A percentile compares a stretch with the other conserved stretches of the same genome.
These are phyloP conservation scores for Chalciporus piperatus DNA, from an alignment of 768 basidiomycete genomes.

Conservation along the genomic window DNA sequence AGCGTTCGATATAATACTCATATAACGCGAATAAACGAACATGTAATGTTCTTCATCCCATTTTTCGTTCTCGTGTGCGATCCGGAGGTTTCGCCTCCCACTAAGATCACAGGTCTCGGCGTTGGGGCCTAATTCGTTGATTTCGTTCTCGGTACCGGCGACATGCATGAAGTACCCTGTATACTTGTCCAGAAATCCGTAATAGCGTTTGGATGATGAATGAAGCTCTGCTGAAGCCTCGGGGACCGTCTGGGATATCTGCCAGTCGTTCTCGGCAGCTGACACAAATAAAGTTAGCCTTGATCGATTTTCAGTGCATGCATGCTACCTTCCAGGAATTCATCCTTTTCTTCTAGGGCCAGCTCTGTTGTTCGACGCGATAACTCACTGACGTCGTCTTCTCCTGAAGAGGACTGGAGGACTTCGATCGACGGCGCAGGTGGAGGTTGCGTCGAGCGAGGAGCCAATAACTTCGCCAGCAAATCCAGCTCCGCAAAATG, in stretches of 20 bases:
- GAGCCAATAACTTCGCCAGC: slow-evolving; percentile 73
- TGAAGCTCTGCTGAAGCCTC: slow-evolving; percentile 37
- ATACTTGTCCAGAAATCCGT: slow-evolving; percentile 77
- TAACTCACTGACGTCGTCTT: slow-evolving; percentile 39
- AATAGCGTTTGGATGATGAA: slow-evolving; percentile 46
- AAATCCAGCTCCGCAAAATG: slow-evolving; percentile 77
- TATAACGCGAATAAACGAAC: slow-evolving; percentile 40
- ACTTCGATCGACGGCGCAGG: slow-evolving; percentile 56
- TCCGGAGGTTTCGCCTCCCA: slow-evolving; percentile 53
- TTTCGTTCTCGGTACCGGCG: slow-evolving; percentile 72
- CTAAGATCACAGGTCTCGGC: slow-evolving; percentile 52
- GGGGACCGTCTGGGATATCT: slow-evolving; percentile 61
- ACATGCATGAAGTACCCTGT: slow-evolving; percentile 75
- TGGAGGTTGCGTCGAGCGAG: slow-evolving; percentile 43
- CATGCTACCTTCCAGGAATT: slow-evolving; percentile 54
- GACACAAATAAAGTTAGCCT: slow-evolving; percentile 10
- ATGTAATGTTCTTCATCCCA: slow-evolving; percentile 86
- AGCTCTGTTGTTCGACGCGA: slow-evolving; percentile 42
- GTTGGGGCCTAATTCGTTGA: slow-evolving; percentile 72
- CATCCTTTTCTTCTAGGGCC: slow-evolving; percentile 49
- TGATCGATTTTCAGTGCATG: not conserved
- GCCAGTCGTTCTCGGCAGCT: slow-evolving; percentile 83
- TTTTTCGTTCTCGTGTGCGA: slow-evolving; percentile 67
- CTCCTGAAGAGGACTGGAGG: slow-evolving; percentile 30
- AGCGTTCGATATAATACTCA: not conserved